Conservation (phyloP, 2,329 filamentous ascomycete genomes). For the Arthroderma sp. region DNA sequence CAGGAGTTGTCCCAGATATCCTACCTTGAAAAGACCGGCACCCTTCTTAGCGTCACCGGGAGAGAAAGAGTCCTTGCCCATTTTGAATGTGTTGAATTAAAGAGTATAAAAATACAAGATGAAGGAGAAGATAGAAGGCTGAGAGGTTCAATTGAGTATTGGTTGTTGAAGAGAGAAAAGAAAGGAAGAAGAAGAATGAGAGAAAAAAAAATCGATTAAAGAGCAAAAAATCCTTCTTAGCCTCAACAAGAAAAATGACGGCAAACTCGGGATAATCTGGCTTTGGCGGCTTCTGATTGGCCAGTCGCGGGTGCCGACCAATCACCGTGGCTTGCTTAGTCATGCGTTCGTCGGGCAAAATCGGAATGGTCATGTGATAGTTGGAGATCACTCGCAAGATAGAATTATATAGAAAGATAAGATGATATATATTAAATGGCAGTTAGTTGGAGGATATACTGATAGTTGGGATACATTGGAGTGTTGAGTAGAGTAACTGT, state of each 20-base stretch:
- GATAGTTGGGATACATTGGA: too few relatives aligned
- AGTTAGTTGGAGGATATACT: too few relatives aligned
- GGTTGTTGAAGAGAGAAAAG: slow-evolving; percentile 6
- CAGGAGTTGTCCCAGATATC: slow-evolving; percentile 7
- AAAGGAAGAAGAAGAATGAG: slow-evolving; percentile 5
- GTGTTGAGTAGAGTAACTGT: too few relatives aligned
- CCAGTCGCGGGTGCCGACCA: not conserved
- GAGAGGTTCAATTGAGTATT: not conserved
- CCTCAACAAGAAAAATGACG: not conserved
- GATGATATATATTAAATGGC: too few relatives aligned
- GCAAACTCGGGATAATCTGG: not conserved
- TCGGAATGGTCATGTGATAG: not conserved
- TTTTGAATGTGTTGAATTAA: slow-evolving; percentile 18
- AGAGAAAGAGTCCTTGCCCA: slow-evolving; percentile 34
- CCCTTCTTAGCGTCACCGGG: slow-evolving; percentile 20
- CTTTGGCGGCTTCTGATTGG: slow-evolving; percentile 5
- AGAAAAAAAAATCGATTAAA: slow-evolving; percentile 4
- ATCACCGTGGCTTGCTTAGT: slow-evolving; percentile 3
- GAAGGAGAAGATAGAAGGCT: slow-evolving; percentile 12
- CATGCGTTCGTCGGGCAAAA: not conserved
- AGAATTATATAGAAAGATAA: not conserved
- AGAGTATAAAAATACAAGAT: slow-evolving; percentile 20
- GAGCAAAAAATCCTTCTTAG: not conserved
- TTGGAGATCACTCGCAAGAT: not conserved
- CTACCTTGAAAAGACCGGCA: slow-evolving; percentile 12